A percentile compares a stretch with the other conserved stretches of the same genome.
Evolutionary conservation across 768 basidiomycete genomes (phyloP).

Genomic region (Agaricus subrufescens): DNA sequence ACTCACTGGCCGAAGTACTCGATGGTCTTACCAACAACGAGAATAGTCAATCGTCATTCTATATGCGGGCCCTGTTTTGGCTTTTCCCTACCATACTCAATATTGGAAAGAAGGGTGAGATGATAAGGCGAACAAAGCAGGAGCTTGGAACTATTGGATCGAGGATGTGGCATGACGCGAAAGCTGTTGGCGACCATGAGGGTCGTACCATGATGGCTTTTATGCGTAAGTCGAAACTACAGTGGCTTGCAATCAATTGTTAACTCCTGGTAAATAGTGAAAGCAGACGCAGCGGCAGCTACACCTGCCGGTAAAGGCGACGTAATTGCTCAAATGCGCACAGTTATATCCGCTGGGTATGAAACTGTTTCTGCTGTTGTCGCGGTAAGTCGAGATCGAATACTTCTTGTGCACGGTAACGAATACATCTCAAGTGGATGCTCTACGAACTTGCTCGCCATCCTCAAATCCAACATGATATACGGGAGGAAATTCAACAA

Average conservation of each 20-base stretch:
- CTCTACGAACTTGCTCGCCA: slow-evolving; percentile 57
- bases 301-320: slow-evolving; percentile 38
- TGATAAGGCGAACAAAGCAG: slow-evolving; percentile 50
- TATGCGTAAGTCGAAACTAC: slow-evolving; percentile 38
- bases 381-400: slow-evolving; percentile 25
- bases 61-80: slow-evolving; percentile 63
- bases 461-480: slow-evolving; percentile 44
- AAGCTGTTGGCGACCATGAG: slow-evolving; percentile 35
- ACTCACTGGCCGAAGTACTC: slow-evolving; percentile 45
- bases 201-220: slow-evolving; percentile 47
- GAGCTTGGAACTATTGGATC: slow-evolving; percentile 49
- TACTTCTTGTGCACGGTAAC: slow-evolving; percentile 13
- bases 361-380: slow-evolving; percentile 44
- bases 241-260: not conserved
- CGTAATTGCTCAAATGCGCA: slow-evolving; percentile 57
- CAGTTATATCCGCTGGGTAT: slow-evolving; percentile 58
- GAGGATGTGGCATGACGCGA: slow-evolving; percentile 52
- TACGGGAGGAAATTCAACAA: slow-evolving; percentile 50
- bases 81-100: slow-evolving; percentile 50
- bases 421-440: slow-evolving; percentile 44
- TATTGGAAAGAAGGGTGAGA: slow-evolving; percentile 53
- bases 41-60: slow-evolving; percentile 52
- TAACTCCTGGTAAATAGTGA: slow-evolving; percentile 19
- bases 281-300: slow-evolving; percentile 37
- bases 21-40: slow-evolving; percentile 60